A percentile compares a stretch with the other conserved stretches of the same genome.
Evolutionary conservation across 1,284 basidiomycete genomes (phyloP).

Genomic region (Takashimella tepidaria): DNA sequence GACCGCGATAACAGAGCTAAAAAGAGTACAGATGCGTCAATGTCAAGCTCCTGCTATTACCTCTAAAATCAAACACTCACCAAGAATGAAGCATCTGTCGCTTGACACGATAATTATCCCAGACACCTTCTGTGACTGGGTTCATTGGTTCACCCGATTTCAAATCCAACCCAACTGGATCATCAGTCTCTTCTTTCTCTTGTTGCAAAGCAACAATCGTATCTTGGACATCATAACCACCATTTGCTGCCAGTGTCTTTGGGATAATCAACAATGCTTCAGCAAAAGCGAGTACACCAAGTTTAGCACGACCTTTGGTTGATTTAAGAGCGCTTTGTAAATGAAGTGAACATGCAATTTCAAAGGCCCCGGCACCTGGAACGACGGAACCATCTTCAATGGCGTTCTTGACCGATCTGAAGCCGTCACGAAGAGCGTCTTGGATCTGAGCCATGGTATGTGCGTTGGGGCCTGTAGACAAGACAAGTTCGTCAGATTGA

Average conservation of each 20-base stretch:
- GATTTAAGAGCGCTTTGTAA: constrained; percentile 71
- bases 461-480: constrained; percentile 66
- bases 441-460: constrained; percentile 96
- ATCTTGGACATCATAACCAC: constrained; percentile 96
- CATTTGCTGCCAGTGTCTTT: constrained; percentile 94
- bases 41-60: constrained; percentile 10
- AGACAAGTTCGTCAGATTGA: background rate
- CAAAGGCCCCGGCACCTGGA: constrained; percentile 96
- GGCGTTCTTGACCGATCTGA: constrained; percentile 94
- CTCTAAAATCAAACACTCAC: constrained; percentile 58
- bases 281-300: constrained; percentile 96
- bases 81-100: constrained; percentile 97
- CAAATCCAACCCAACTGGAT: constrained; percentile 88
- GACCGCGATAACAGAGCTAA: constrained; percentile 92
- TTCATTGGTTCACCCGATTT: constrained; percentile 95
- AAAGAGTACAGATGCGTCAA: background rate
- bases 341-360: constrained; percentile 85
- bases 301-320: constrained; percentile 94
- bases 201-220: constrained; percentile 84
- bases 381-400: constrained; percentile 84
- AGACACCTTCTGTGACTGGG: constrained; percentile 89
- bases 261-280: constrained; percentile 93
- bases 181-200: constrained; percentile 83
- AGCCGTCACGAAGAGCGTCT: constrained; percentile 92
- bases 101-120: constrained; percentile 99